Conservation (phyloP, 108 stramenopile genomes). For the Cyclotella atomus region DNA sequence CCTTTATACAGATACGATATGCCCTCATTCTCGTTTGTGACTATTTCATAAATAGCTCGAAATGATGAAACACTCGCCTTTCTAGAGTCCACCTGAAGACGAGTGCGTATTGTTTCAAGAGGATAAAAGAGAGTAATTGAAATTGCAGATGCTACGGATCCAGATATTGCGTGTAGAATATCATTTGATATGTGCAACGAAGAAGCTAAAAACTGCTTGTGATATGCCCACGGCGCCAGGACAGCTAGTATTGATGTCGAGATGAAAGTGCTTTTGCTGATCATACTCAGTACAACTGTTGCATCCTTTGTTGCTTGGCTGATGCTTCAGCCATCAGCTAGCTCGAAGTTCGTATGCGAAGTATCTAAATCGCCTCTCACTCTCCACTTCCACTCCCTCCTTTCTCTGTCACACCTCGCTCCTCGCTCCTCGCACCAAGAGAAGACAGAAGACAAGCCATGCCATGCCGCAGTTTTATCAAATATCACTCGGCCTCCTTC, state of each 20-base stretch:
- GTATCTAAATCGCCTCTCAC: too few relatives aligned
- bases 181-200: conserved; percentile 2
- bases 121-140: conserved; percentile 52
- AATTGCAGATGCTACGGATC: conserved; percentile 42
- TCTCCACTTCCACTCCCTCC: too few relatives aligned
- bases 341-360: too few relatives aligned
- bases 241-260: not conserved
- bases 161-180: conserved; percentile 45
- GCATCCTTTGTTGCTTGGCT: too few relatives aligned
- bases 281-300: too few relatives aligned
- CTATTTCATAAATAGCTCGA: not conserved
- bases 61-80: conserved; percentile 4
- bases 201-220: not conserved
- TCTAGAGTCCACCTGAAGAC: conserved; percentile 30
- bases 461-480: not conserved
- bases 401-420: too few relatives aligned
- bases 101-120: conserved; percentile 47
- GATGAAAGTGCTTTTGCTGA: not conserved
- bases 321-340: too few relatives aligned
- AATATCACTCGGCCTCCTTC: not conserved
- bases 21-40: conserved; percentile 22
- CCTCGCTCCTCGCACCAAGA: not conserved
- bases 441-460: not conserved
- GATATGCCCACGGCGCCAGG: not conserved
- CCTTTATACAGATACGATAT: conserved; percentile 28